Conservation (phyloP, 108 stramenopile genomes). For the Discostella stelligeroides region DNA sequence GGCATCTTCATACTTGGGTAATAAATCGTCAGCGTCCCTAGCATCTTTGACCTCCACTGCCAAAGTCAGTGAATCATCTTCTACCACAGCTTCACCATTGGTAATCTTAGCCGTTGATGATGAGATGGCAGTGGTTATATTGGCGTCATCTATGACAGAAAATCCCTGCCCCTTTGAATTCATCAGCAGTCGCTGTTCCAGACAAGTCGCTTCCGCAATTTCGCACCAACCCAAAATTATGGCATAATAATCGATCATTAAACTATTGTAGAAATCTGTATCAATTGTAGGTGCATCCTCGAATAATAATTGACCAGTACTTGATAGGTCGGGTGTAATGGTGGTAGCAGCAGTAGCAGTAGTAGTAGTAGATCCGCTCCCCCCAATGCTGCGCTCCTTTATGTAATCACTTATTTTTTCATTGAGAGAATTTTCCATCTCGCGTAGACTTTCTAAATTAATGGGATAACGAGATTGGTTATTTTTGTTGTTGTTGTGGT, state of each 20-base stretch:
- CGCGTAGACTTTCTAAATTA: background rate
- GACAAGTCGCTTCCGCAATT: conserved; percentile 30
- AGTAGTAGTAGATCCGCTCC: background rate
- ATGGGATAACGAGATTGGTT: no score
- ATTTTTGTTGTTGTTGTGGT: no score
- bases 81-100: background rate
- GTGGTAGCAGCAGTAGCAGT: background rate
- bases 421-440: conserved; percentile 2
- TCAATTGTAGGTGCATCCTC: background rate
- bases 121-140: background rate
- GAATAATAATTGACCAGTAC: background rate
- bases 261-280: background rate
- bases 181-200: background rate
- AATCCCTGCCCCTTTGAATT: no score
- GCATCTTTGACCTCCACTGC: background rate
- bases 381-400: background rate
- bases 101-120: conserved; percentile 1
- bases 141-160: no score
- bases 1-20: conserved; percentile 19
- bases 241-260: conserved; percentile 20
- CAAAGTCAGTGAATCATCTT: no score
- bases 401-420: background rate
- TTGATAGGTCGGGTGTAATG: background rate
- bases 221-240: conserved; percentile 25
- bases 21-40: background rate